Percentiles rank a stretch among this genome's conserved stretches.
These are phyloP conservation scores for Lichtheimia ornata DNA, from an alignment of 371 early-diverging fungal genomes.

Conservation along the genomic window DNA sequence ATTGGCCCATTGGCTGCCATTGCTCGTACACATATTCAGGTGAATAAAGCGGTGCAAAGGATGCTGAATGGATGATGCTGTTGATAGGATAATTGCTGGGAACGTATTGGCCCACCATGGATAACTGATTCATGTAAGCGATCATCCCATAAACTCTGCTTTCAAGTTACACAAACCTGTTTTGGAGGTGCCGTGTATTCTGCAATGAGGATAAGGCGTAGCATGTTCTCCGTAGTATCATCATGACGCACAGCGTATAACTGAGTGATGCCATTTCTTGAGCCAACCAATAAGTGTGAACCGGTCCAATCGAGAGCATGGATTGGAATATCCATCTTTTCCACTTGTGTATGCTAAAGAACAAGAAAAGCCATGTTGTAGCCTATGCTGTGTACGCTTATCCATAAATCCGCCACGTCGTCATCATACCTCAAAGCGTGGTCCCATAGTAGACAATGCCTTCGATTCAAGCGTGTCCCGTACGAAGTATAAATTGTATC, in stretches of 20 bases:
- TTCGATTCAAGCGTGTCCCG: conserved; percentile 20
- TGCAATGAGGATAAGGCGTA: background rate
- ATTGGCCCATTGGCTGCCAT: conserved; percentile 10
- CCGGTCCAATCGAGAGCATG: conserved; percentile 38
- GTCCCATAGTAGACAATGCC: conserved; percentile 3
- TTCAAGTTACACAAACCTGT: background rate
- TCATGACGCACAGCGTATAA: conserved; percentile 21
- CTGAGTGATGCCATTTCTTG: conserved; percentile 13
- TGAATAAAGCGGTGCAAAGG: conserved; percentile 26
- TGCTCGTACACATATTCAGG: conserved; percentile 9
- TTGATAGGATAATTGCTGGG: conserved; percentile 18
- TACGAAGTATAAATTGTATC: conserved; percentile 26
- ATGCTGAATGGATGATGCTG: conserved; percentile 23
- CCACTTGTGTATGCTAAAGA: conserved; percentile 15
- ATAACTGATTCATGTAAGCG: background rate
- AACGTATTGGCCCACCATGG: background rate
- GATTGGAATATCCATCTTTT: conserved; percentile 24
- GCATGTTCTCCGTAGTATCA: background rate
- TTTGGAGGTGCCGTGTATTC: background rate
- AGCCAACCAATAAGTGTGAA: conserved; percentile 29
- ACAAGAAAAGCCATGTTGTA: background rate
- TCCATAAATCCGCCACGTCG: too few species aligned
- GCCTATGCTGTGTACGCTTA: too few species aligned
- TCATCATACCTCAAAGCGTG: conserved; percentile 25
- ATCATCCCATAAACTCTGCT: background rate